Conservation (phyloP, 1,284 basidiomycete species). For the Rhodotorula sp. region DNA sequence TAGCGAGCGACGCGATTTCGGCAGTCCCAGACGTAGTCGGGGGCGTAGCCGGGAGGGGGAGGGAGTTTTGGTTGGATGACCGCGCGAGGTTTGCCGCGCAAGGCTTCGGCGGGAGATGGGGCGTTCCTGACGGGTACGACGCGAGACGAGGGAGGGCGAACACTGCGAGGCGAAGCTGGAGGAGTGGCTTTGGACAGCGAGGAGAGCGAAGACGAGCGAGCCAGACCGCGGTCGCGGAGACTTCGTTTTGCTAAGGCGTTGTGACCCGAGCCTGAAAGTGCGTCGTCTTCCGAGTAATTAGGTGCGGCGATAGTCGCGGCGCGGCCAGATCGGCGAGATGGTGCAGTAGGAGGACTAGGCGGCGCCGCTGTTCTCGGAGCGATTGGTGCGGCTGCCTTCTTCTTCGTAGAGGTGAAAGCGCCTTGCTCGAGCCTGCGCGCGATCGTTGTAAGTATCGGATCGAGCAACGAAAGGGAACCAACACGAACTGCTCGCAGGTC, state of each 20-base stretch:
- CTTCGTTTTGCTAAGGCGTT: not conserved
- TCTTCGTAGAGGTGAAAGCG: conserved; percentile 18
- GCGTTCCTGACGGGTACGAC: not conserved
- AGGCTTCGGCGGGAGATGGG: conserved; percentile 11
- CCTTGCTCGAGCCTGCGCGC: conserved; percentile 24
- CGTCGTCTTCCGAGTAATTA: conserved; percentile 14
- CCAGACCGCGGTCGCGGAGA: not conserved
- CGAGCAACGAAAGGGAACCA: not conserved
- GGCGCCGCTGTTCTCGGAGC: not conserved
- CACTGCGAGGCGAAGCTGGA: not conserved
- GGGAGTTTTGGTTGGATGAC: conserved; percentile 32
- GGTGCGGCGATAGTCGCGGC: conserved; percentile 1
- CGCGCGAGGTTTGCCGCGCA: conserved; percentile 25
- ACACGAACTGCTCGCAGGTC: conserved; percentile 73
- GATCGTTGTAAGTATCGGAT: fast-evolving
- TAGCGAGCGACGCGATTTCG: conserved; percentile 19
- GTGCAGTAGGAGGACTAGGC: not conserved
- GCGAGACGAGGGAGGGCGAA: conserved; percentile 8
- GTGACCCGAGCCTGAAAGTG: not conserved
- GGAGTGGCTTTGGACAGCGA: not conserved
- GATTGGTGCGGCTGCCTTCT: not conserved
- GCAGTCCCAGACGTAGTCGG: conserved; percentile 31
- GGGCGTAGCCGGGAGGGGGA: conserved; percentile 30
- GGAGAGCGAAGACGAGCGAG: conserved; percentile 8
- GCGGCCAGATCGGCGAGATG: conserved; percentile 15